Base-by-base conservation (phyloP, 345 rosid species). In the Eucalyptus marginata region DNA sequence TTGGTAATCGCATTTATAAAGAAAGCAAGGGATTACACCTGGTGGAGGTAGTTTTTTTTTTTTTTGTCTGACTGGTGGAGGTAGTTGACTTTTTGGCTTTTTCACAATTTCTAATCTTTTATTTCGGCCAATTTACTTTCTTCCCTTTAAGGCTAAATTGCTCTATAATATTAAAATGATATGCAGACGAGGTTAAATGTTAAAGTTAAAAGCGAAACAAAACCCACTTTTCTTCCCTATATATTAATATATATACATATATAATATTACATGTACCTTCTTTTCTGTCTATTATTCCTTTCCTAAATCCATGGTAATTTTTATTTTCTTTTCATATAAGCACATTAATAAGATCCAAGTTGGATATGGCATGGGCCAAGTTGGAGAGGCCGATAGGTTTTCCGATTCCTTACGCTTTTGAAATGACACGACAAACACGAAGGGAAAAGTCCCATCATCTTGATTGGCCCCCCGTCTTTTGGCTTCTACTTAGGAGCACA, bases 281-380 rank as follows among this genome's bases (percentile, higher is more conserved):
- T 12, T 59, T 27, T 0, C 13, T 29, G 33, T 27, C 66, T 13
- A 59, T 59, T 27, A 59, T 27, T 59, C 68, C 31, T 25, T 58
- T 27, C n/a, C 64, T 58, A 58, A 58, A n/a, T 25, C 0, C 66
- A 25, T 5, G 66, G 58, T 52, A 18, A 7, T 7, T 51, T 16
- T 50, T 25, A 4, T 20, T 51, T 7, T 20, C 11, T 25, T 2
- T 6, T 13, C 0, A 27, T 13, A 0, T 3, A 62, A 59, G 16
- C 33, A 27, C 68, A 27, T 59, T 59, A 59, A 59, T 12, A 59
- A 59, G 58, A 59, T 59, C 68, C 33, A 59, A 59, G 31, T 27
- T 27, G 16, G 68, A 59, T 59, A 27, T 27, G 29, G n/a, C 68
- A 62, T 29, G 68, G 68, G 31, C 68, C 68, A 13, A 62, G 68